phyloP scores from a whole-genome alignment of 2,329 filamentous ascomycete species.

The Pseudogymnoascus sp. region DNA sequence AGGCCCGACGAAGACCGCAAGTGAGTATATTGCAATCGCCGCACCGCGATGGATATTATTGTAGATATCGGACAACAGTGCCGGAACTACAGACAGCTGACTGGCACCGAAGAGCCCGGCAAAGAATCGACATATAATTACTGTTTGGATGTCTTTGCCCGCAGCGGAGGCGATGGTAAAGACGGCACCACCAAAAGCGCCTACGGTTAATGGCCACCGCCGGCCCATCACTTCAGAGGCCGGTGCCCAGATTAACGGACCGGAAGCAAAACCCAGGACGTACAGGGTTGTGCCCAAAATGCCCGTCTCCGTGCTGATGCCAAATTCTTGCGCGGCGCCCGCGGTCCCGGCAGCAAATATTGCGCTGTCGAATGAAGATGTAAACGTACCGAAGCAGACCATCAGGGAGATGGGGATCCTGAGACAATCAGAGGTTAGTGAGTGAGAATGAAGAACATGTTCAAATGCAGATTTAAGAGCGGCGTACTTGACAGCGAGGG shows the following conservation, averaged over 20 bases:
- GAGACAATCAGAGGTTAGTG: no score
- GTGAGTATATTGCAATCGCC: not conserved
- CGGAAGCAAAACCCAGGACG: conserved; percentile 35
- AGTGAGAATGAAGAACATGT: no score
- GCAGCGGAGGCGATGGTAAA: conserved; percentile 31
- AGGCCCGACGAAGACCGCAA: not conserved
- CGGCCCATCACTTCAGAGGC: conserved; percentile 11
- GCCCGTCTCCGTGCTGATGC: no score
- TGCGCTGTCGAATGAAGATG: no score
- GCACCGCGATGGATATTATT: not conserved
- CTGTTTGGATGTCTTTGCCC: conserved; percentile 20
- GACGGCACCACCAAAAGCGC: conserved; percentile 30
- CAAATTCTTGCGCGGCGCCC: no score
- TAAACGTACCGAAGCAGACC: no score
- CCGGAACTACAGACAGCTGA: conserved; percentile 22
- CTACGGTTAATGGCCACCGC: conserved; percentile 20
- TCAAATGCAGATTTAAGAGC: no score
- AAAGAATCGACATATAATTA: conserved; percentile 18
- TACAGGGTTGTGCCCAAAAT: no score
- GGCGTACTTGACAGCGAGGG: no score
- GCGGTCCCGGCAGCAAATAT: no score
- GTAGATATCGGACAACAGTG: conserved; percentile 15
- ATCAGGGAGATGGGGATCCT: no score
- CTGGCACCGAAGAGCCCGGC: conserved; percentile 18
- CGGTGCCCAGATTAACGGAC: conserved; percentile 22